A percentile compares a stretch with the other conserved stretches of the same genome.
phyloP scores from a whole-genome alignment of 805 yeast genomes.

The Diddensiella caesifluorescens region DNA sequence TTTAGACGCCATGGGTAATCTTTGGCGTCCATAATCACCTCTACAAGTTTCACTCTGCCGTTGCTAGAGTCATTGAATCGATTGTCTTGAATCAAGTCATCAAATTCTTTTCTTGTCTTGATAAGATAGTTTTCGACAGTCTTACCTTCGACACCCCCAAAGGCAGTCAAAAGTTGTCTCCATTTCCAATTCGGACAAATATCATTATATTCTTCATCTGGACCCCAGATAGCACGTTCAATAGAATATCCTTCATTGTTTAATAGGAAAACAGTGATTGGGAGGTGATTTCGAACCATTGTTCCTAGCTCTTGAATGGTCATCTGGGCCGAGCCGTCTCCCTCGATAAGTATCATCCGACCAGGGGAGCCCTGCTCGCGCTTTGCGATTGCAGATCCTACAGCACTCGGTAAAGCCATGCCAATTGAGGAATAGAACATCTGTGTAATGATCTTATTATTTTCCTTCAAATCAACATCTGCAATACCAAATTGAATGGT shows the following conservation, averaged over 20 bases:
- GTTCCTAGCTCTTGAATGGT: constrained; percentile 79
- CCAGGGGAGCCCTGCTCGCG: constrained; percentile 38
- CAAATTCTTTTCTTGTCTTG: constrained; percentile 37
- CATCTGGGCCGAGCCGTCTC: constrained; percentile 96
- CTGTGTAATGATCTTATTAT: constrained; percentile 46
- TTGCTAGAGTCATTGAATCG: constrained; percentile 29
- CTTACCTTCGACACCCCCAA: constrained; percentile 33
- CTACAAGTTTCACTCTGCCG: constrained; percentile 46
- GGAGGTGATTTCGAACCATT: constrained; percentile 51
- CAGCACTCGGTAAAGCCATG: constrained; percentile 77
- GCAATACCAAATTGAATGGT: constrained; percentile 74
- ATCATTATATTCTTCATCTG: constrained; percentile 71
- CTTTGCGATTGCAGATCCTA: constrained; percentile 75
- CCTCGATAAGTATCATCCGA: constrained; percentile 70
- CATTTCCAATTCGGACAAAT: constrained; percentile 79
- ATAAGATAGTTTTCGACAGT: constrained; percentile 33
- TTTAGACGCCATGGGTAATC: constrained; percentile 63
- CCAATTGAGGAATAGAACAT: constrained; percentile 83
- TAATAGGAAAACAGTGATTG: constrained; percentile 66
- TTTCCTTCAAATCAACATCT: constrained; percentile 56
- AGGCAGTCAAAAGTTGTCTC: constrained; percentile 59
- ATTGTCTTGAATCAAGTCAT: constrained; percentile 34
- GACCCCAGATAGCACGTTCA: constrained; percentile 81
- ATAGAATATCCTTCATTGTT: constrained; percentile 89
- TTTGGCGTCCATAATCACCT: constrained; percentile 50